Evolutionary conservation across 495 filamentous ascomycete genomes (phyloP), one percentile per base, ranked within the genome.

Genomic region (Antarctomyces pellizariae): DNA sequence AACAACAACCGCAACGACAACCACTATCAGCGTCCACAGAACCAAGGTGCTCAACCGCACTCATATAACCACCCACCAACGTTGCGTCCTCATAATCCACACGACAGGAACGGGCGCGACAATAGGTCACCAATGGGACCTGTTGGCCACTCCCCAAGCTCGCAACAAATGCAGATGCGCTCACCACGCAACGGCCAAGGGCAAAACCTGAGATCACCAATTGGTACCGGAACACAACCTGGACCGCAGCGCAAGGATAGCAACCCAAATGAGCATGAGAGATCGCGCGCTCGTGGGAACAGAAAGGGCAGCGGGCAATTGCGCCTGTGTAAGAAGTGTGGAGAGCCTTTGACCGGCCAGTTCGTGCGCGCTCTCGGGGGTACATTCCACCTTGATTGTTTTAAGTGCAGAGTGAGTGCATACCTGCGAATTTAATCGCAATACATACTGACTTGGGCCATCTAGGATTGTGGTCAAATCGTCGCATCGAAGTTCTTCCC

Each of bases 401-500:
- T 99, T 47, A 86, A 73, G 48, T 99, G 86, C 50, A 64, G 79
- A 49, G 86, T 95, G 62, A 56, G 75, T 62, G 19, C 16, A 24
- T 13, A 22, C 18, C 22, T 18, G 11, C 25, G 14, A 20, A 31
- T 24, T 35, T 26, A 5, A 26, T 31, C 22, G 7, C 17, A 26
- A 16, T n/a, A 33, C 9, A n/a, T 25, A 29, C 28, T 43, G 16
- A 31, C 16, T 16, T 13, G 33, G 19, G 22, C n/a, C 9, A n/a
- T 35, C 12, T 38, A 97, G 86, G 89, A 99, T 45, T 99, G 89
- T 36, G 78, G 74, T 24, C 69, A 90, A 48, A 83, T 91, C 30
- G 89, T 99, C 15, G 86, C 89, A 10, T 91, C 83, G 14, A 95
- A 95, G 42, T 99, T 95, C 57, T 99, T 99, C 48, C 86, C 89